These are phyloP conservation scores for Candida khao-thaluensis DNA, from an alignment of 805 yeast genomes.

Conservation along the genomic window DNA sequence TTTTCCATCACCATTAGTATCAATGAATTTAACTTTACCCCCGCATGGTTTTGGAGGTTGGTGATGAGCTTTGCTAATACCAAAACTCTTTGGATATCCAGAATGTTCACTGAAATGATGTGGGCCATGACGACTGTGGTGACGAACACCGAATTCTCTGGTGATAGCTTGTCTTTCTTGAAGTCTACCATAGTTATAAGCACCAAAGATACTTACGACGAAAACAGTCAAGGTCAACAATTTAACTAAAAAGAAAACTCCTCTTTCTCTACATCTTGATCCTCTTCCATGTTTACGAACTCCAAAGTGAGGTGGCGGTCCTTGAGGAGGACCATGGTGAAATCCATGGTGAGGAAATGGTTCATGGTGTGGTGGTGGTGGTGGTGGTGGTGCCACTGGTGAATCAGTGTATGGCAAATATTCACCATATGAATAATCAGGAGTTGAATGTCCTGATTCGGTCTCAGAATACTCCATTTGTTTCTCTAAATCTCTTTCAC, in stretches of 20 bases:
- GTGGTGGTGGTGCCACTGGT: background rate
- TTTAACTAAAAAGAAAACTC: constrained; percentile 1
- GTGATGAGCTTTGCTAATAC: background rate
- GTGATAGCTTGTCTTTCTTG: constrained; percentile 9
- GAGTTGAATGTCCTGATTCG: constrained; percentile 4
- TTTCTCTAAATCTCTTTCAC: constrained; percentile 7
- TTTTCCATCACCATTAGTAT: constrained; percentile 6
- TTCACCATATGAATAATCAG: constrained; percentile 1
- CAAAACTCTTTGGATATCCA: too few species aligned
- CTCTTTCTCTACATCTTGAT: too few species aligned
- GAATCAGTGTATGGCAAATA: constrained; percentile 1
- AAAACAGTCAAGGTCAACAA: constrained; percentile 1
- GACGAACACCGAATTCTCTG: background rate
- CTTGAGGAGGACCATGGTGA: background rate
- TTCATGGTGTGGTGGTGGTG: background rate
- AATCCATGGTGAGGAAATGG: too few species aligned
- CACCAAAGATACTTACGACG: constrained; percentile 1
- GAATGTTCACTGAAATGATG: background rate
- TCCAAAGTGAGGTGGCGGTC: background rate
- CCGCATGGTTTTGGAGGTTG: background rate
- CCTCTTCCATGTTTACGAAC: constrained; percentile 1
- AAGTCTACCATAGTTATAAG: constrained; percentile 10
- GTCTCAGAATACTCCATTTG: constrained; percentile 3
- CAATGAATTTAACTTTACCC: constrained; percentile 3
- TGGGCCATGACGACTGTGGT: constrained; percentile 1